Base-by-base conservation (phyloP, 2,329 filamentous ascomycete genomes). In the Trichoderma atroviride region DNA sequence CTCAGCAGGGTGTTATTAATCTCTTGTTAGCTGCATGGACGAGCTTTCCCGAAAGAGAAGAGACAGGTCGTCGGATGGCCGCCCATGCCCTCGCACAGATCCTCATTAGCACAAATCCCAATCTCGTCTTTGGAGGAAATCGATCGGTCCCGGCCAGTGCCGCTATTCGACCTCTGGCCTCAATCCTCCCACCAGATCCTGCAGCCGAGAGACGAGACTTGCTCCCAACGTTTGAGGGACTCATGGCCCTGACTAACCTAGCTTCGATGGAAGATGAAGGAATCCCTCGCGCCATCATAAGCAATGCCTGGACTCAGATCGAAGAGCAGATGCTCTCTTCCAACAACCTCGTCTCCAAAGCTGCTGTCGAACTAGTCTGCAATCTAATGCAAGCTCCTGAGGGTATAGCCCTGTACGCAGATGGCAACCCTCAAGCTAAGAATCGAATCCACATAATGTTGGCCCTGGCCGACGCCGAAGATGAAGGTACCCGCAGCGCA, bases 211-310 rank as follows among this genome's bases (percentile, higher is more conserved):
- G 88, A 1, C 88, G 91, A 63, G 92, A 97, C 78, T 87, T 98
- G 16, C 86, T 99, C 0, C 94, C 96, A 0, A 90, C 92, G 0
- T 99, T 98, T 74, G 96, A 99, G 80, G 87, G 91, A 0, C 86
- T 99, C 10, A 91, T 98, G 78, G 95, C 96, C 0, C 87, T 99
- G 43, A 98, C 96, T 0, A 99, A 99, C 74, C 87, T 99, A 9
- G 96, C 95, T 0, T 96, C 93, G 0, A 87, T 90, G 14, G 91
- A 94, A 65, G 86, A 91, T 70, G 84, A 88, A 40, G 87, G 89
- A 6, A 85, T 87, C 6, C 87, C 90, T 56, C 84, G 86, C 43
- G 83, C 86, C 19, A 94, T 97, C 61, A 88, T 97, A 43, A 88
- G 91, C 11, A 83, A 87, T 4, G 88, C 91, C 0, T 97, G 93